Conservation (phyloP, 805 yeast genomes). For the Metschnikowia matae region DNA sequence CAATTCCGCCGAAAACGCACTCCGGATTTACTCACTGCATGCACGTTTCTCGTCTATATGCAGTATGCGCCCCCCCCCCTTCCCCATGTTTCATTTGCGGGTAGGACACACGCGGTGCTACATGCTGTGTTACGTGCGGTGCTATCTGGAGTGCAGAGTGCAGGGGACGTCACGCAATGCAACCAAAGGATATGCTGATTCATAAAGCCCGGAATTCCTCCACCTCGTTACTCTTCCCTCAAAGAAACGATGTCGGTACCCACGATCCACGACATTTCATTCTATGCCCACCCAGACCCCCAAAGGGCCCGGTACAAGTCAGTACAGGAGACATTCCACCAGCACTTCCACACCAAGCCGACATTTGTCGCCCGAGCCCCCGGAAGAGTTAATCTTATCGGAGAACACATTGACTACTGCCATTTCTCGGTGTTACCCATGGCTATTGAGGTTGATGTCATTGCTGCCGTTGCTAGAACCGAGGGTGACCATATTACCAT, state of each 20-base stretch:
- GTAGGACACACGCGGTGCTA: too few relatives aligned
- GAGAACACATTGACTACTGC: conserved; percentile 72
- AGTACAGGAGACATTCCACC: conserved; percentile 22
- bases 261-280: conserved; percentile 28
- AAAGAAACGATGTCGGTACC: conserved; percentile 24
- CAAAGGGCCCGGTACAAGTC: conserved; percentile 27
- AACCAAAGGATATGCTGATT: too few relatives aligned
- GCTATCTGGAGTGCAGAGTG: background rate
- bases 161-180: background rate
- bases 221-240: background rate
- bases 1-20: conserved; percentile 4
- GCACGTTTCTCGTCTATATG: background rate
- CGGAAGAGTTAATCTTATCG: conserved; percentile 72
- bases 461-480: conserved; percentile 44
- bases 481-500: conserved; percentile 23
- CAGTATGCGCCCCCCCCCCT: too few relatives aligned
- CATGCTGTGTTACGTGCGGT: background rate
- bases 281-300: conserved; percentile 28
- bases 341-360: conserved; percentile 27
- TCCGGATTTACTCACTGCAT: conserved; percentile 5
- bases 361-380: conserved; percentile 60
- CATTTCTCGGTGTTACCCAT: conserved; percentile 66
- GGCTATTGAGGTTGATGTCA: conserved; percentile 64
- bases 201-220: background rate
- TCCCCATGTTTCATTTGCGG: too few relatives aligned